Conservation (phyloP, 768 basidiomycete species). For the Amanita fuliginea region DNA sequence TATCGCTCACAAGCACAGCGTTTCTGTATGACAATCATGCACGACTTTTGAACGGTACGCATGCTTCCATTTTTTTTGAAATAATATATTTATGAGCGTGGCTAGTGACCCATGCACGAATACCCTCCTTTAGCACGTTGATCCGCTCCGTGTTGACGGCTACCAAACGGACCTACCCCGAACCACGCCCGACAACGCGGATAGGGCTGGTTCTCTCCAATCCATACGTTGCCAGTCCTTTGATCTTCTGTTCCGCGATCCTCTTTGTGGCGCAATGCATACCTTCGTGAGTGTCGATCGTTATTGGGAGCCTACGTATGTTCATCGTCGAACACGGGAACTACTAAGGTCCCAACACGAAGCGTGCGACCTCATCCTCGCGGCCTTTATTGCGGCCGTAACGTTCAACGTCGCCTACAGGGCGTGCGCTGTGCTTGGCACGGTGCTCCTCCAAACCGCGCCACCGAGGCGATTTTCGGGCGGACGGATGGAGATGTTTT, state of each 20-base stretch:
- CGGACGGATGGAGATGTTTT: slow-evolving; percentile 72
- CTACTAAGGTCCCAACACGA: slow-evolving; percentile 47
- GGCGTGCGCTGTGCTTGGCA: slow-evolving; percentile 74
- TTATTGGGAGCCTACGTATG: too few species aligned
- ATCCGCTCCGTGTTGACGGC: slow-evolving; percentile 33
- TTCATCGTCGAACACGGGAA: not conserved
- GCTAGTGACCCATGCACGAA: slow-evolving; percentile 50
- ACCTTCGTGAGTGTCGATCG: slow-evolving; percentile 36
- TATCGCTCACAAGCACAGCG: slow-evolving; percentile 48
- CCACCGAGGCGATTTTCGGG: slow-evolving; percentile 50
- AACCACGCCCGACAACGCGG: slow-evolving; percentile 23
- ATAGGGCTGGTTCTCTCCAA: slow-evolving; percentile 45
- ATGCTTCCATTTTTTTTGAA: not conserved
- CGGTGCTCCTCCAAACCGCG: slow-evolving; percentile 82
- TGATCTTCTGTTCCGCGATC: slow-evolving; percentile 45
- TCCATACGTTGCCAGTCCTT: slow-evolving; percentile 61
- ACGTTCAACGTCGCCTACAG: slow-evolving; percentile 82
- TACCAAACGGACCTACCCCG: slow-evolving; percentile 19
- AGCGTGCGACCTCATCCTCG: slow-evolving; percentile 75
- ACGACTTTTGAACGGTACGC: slow-evolving; percentile 54
- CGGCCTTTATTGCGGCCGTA: slow-evolving; percentile 60
- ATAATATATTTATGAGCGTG: not conserved
- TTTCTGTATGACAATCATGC: slow-evolving; percentile 51
- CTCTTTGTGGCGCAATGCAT: slow-evolving; percentile 41
- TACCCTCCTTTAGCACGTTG: slow-evolving; percentile 41